phyloP scores from a whole-genome alignment of 2,329 filamentous ascomycete species.

The Fusarium anthophilum region DNA sequence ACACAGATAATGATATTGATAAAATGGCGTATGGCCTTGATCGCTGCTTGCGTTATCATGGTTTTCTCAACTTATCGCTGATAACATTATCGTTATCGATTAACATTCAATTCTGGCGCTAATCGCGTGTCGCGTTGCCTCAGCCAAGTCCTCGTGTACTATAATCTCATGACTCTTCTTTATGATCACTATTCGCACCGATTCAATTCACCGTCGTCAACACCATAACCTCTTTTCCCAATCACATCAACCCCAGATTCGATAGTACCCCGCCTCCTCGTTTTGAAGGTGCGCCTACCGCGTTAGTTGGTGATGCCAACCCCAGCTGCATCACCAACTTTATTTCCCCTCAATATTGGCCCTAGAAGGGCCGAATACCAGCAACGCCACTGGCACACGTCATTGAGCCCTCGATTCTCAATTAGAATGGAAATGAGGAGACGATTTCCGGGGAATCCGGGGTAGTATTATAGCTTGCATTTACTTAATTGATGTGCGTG shows the following conservation, averaged over 20 bases:
- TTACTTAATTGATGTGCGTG: not conserved
- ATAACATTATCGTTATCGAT: not conserved
- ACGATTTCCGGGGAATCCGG: constrained; percentile 1
- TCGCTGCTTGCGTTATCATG: not conserved
- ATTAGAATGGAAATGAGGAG: not conserved
- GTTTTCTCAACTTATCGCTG: not conserved
- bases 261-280: not conserved
- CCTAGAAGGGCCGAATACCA: constrained; percentile 21
- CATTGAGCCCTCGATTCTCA: not conserved
- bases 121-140: not conserved
- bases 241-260: not conserved
- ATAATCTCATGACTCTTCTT: not conserved
- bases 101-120: not conserved
- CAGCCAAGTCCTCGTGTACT: no score
- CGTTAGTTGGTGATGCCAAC: not conserved
- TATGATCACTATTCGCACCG: not conserved
- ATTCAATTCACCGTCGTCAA: not conserved
- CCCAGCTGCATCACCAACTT: not conserved
- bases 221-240: not conserved
- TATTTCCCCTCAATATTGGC: constrained; percentile 19
- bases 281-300: not conserved
- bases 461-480: not conserved
- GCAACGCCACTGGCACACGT: not conserved
- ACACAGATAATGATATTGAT: no score
- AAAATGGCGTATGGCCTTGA: no score